These are phyloP conservation scores for Amanita brunnescens DNA, from an alignment of 768 basidiomycete genomes.

Conservation along the genomic window DNA sequence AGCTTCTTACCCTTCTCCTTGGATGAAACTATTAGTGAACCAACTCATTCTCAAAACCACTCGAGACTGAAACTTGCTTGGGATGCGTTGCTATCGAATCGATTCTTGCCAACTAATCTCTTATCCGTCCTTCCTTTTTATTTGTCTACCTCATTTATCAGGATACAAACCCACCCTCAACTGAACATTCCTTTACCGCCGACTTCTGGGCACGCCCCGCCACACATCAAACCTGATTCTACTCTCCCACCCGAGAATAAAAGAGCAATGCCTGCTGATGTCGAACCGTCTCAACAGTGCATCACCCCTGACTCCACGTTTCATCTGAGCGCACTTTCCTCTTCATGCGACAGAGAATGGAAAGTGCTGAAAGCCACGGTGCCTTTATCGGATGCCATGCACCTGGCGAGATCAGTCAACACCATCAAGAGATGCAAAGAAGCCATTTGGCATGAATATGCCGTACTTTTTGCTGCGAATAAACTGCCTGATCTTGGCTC, in stretches of 20 bases:
- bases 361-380: background rate
- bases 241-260: background rate
- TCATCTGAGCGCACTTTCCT: background rate
- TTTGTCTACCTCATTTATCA: constrained; percentile 43
- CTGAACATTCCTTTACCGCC: constrained; percentile 48
- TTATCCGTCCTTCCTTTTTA: constrained; percentile 61
- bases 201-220: constrained; percentile 13
- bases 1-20: background rate
- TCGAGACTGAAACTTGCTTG: constrained; percentile 51
- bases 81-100: constrained; percentile 54
- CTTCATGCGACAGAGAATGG: background rate
- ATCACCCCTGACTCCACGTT: background rate
- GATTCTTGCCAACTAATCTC: constrained; percentile 46
- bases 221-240: background rate
- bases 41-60: constrained; percentile 43
- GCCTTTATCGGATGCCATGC: constrained; percentile 44
- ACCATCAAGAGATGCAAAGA: constrained; percentile 59
- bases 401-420: constrained; percentile 50
- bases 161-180: constrained; percentile 40
- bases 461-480: constrained; percentile 34
- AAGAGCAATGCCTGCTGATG: background rate
- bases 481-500: constrained; percentile 27
- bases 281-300: background rate
- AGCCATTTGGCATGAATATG: constrained; percentile 58
- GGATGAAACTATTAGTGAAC: constrained; percentile 6